A percentile compares a stretch with the other conserved stretches of the same genome.
phyloP scores from a whole-genome alignment of 306 rosid genomes.

The Dalbergia cochinchinensis region DNA sequence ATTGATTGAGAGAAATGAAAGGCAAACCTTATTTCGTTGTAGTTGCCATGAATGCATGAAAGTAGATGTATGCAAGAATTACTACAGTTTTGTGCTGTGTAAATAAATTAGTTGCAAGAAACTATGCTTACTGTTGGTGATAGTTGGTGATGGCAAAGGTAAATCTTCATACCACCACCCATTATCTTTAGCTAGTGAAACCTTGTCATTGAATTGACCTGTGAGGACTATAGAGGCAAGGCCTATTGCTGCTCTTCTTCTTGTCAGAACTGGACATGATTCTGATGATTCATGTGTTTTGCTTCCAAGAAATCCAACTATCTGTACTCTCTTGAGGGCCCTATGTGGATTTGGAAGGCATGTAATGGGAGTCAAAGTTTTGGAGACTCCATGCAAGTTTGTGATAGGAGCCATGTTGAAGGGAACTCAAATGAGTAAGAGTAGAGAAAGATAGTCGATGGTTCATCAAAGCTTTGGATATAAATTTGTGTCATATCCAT shows the following conservation, averaged over 20 bases:
- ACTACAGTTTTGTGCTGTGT: background rate
- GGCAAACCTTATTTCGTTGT: background rate
- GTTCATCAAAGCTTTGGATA: conserved; percentile 10
- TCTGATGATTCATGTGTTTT: conserved; percentile 51
- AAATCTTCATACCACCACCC: conserved; percentile 75
- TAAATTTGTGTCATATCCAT: conserved; percentile 53
- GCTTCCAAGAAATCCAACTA: conserved; percentile 54
- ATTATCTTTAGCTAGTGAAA: conserved; percentile 73
- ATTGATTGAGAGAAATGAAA: background rate
- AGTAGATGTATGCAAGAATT: background rate
- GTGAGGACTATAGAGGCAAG: conserved; percentile 69
- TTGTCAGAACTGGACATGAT: conserved; percentile 55
- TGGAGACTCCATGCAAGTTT: conserved; percentile 72
- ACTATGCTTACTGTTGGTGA: conserved; percentile 67
- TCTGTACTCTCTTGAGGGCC: conserved; percentile 40
- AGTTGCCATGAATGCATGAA: background rate
- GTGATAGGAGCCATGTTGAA: conserved; percentile 71
- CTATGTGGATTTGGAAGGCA: conserved; percentile 57
- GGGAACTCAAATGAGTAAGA: conserved; percentile 39
- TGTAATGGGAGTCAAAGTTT: conserved; percentile 56
- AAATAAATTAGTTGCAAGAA: conserved; percentile 13
- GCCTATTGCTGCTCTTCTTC: conserved; percentile 78
- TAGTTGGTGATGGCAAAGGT: conserved; percentile 74
- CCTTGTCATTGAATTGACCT: conserved; percentile 43
- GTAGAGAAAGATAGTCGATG: background rate